Percentiles rank a stretch among this genome's conserved stretches.
Conservation (phyloP, 2,329 filamentous ascomycete genomes). For the Hypoxylon sp. region DNA sequence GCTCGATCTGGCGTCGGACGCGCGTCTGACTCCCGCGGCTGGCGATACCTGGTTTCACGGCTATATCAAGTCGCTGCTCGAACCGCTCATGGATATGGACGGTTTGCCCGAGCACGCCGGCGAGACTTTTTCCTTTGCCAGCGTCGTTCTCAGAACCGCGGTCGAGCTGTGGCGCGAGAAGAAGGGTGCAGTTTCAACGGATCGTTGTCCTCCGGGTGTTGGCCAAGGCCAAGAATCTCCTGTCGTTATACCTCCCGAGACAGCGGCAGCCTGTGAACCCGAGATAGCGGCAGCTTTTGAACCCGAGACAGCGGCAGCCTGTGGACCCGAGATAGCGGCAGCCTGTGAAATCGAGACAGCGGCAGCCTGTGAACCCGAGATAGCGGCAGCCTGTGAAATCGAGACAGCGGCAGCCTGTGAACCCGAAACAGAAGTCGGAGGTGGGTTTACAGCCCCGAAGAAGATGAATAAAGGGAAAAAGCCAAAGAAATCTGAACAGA, state of each 20-base stretch:
- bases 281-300: neutral
- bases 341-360: neutral
- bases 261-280: neutral
- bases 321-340: neutral
- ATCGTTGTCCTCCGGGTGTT: neutral
- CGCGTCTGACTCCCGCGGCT: conserved; percentile 4
- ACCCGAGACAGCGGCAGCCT: neutral
- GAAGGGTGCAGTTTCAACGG: neutral
- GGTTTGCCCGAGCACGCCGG: neutral
- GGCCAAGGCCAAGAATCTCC: neutral
- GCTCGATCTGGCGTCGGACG: conserved; percentile 33
- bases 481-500: no score
- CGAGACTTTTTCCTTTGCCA: conserved; percentile 1
- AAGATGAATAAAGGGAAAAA: neutral
- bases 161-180: conserved; percentile 32
- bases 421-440: neutral
- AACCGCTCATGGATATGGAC: conserved; percentile 21
- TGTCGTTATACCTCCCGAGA: neutral
- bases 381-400: neutral
- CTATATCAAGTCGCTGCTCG: conserved; percentile 34
- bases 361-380: neutral
- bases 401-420: neutral
- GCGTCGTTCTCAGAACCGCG: conserved; percentile 22
- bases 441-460: neutral
- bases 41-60: conserved; percentile 37